phyloP scores from a whole-genome alignment of 768 basidiomycete genomes.

The Calvatia gigantea region DNA sequence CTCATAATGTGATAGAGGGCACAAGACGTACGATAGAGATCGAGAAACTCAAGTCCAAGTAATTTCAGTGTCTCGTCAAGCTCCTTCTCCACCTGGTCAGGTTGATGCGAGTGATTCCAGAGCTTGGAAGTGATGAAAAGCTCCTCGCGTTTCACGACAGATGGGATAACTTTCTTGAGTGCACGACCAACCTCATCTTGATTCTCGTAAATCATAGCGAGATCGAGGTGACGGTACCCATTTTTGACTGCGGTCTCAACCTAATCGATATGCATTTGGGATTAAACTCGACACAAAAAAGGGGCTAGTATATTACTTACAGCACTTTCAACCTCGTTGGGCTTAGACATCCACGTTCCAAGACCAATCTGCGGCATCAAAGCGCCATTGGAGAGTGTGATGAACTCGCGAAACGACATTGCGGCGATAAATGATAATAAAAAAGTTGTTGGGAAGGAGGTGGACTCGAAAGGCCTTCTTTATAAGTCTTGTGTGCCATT shows the following conservation, averaged over 20 bases:
- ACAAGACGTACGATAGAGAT: constrained; percentile 63
- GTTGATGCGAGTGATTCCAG: constrained; percentile 75
- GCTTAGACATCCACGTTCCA: constrained; percentile 79
- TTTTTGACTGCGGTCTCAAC: constrained; percentile 71
- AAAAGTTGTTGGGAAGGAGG: neutral
- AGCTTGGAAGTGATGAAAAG: constrained; percentile 81
- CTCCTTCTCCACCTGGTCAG: constrained; percentile 64
- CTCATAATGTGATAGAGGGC: neutral
- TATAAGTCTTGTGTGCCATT: neutral
- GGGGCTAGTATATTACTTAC: constrained; percentile 33
- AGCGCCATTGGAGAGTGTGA: constrained; percentile 43
- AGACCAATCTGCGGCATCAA: constrained; percentile 75
- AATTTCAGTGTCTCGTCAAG: constrained; percentile 74
- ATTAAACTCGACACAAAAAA: constrained; percentile 8
- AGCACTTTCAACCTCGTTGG: constrained; percentile 71
- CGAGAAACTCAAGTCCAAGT: constrained; percentile 73
- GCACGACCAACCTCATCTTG: constrained; percentile 75
- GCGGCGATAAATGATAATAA: neutral
- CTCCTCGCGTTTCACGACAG: constrained; percentile 76
- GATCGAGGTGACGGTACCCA: constrained; percentile 85
- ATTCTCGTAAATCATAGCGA: constrained; percentile 77
- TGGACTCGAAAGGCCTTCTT: neutral
- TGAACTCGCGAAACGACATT: constrained; percentile 40
- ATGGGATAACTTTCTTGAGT: constrained; percentile 72
- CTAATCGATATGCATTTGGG: constrained; percentile 40